A percentile compares a stretch with the other conserved stretches of the same genome.
phyloP scores from a whole-genome alignment of 768 basidiomycete species.

The Amanita polypyramis region DNA sequence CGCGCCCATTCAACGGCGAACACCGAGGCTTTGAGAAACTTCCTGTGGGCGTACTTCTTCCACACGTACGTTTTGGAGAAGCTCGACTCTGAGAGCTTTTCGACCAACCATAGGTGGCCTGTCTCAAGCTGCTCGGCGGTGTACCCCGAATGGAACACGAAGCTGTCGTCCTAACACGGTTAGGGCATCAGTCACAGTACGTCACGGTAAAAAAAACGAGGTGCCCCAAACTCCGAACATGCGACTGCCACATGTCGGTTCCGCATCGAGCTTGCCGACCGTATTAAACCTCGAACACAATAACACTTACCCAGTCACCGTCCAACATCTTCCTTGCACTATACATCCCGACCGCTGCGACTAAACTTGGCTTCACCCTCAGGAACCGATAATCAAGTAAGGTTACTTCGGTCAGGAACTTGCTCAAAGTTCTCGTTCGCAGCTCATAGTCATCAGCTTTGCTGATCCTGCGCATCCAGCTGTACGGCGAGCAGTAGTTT shows the following conservation, averaged over 20 bases:
- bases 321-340: constrained; percentile 88
- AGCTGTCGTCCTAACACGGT: constrained; percentile 69
- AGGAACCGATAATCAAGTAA: constrained; percentile 89
- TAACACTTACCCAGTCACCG: constrained; percentile 82
- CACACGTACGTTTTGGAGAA: constrained; percentile 84
- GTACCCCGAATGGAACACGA: constrained; percentile 88
- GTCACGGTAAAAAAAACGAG: constrained; percentile 12
- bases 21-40: constrained; percentile 86
- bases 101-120: constrained; percentile 74
- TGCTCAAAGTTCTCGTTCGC: constrained; percentile 93
- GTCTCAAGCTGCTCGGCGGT: constrained; percentile 80
- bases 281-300: constrained; percentile 12
- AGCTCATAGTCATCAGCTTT: constrained; percentile 99
- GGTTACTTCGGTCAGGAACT: constrained; percentile 95
- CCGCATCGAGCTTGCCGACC: background rate
- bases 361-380: constrained; percentile 83
- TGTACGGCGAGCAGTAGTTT: constrained; percentile 97
- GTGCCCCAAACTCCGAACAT: constrained; percentile 7
- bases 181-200: constrained; percentile 29
- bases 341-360: constrained; percentile 98
- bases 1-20: constrained; percentile 72
- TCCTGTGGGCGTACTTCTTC: constrained; percentile 97
- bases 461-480: constrained; percentile 97
- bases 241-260: constrained; percentile 11
- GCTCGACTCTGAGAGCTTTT: constrained; percentile 68